Percentiles rank a stretch among this genome's conserved stretches.
Evolutionary conservation across 2,329 filamentous ascomycete genomes (phyloP).

Genomic region (Aspergillus glaucus): DNA sequence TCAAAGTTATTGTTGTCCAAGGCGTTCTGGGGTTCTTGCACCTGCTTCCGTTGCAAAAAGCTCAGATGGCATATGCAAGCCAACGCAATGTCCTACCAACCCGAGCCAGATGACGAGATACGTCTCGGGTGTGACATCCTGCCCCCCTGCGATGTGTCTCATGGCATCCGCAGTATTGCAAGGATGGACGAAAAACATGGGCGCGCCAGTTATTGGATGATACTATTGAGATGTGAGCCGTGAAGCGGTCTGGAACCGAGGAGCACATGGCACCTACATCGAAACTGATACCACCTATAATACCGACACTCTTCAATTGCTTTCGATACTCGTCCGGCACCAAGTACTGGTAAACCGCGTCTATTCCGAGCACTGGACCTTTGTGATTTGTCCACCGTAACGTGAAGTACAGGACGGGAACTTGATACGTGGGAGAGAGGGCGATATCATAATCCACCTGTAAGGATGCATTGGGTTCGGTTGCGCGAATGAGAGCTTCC

Average conservation of each 20-base stretch:
- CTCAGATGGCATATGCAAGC: conserved; percentile 68
- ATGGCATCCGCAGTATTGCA: conserved; percentile 83
- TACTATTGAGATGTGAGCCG: conserved; percentile 52
- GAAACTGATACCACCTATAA: conserved; percentile 68
- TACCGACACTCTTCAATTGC: conserved; percentile 54
- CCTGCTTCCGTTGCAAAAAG: conserved; percentile 38
- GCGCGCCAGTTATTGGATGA: conserved; percentile 72
- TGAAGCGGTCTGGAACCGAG: conserved; percentile 17
- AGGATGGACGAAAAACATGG: conserved; percentile 86
- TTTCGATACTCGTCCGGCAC: conserved; percentile 62
- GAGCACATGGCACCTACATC: conserved; percentile 54
- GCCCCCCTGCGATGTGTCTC: conserved; percentile 49
- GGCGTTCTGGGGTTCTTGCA: conserved; percentile 14
- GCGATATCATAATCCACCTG: conserved; percentile 66
- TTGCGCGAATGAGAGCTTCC: conserved; percentile 37
- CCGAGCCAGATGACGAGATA: conserved; percentile 89
- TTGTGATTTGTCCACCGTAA: conserved; percentile 53
- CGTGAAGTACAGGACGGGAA: conserved; percentile 71
- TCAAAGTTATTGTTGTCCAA: conserved; percentile 10
- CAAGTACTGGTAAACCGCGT: conserved; percentile 64
- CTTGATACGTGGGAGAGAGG: conserved; percentile 66
- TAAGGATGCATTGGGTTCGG: conserved; percentile 33
- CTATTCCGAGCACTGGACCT: conserved; percentile 52
- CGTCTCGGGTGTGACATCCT: conserved; percentile 44
- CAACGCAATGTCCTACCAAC: conserved; percentile 73